Evolutionary conservation across 345 rosid genomes (phyloP).

Genomic region (Linum trigynum): DNA sequence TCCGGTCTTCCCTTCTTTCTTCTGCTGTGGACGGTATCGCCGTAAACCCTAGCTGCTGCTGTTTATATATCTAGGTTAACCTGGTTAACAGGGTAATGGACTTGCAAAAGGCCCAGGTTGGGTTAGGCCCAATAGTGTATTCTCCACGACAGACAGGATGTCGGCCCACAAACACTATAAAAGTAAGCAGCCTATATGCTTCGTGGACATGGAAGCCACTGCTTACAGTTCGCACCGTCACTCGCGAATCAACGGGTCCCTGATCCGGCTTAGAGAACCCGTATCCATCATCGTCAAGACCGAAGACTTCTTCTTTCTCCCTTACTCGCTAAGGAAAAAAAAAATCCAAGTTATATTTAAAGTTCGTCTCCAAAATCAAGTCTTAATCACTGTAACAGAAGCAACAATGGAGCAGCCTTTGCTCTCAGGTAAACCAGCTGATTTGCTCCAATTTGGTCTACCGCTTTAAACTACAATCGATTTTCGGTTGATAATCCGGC

Average conservation of each 20-base stretch:
- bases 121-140: not conserved
- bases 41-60: constrained; percentile 5
- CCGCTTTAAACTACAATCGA: no score
- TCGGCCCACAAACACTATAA: no score
- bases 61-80: no score
- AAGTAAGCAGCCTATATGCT: no score
- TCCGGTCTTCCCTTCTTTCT: not conserved
- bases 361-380: not conserved
- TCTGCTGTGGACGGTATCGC: not conserved
- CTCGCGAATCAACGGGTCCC: not conserved
- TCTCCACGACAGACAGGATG: no score
- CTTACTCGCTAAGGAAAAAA: constrained; percentile 23
- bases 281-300: not conserved
- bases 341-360: constrained; percentile 4
- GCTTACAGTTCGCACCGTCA: no score
- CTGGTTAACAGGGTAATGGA: not conserved
- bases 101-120: not conserved
- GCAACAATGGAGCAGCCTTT: constrained; percentile 56
- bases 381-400: not conserved
- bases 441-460: not conserved
- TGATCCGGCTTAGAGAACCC: not conserved
- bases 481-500: not conserved
- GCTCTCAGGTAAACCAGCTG: constrained; percentile 40
- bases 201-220: no score
- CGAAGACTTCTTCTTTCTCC: constrained; percentile 3